Conservation (phyloP, 176 grass and related monocot species). For the Dactylis glomerata region DNA sequence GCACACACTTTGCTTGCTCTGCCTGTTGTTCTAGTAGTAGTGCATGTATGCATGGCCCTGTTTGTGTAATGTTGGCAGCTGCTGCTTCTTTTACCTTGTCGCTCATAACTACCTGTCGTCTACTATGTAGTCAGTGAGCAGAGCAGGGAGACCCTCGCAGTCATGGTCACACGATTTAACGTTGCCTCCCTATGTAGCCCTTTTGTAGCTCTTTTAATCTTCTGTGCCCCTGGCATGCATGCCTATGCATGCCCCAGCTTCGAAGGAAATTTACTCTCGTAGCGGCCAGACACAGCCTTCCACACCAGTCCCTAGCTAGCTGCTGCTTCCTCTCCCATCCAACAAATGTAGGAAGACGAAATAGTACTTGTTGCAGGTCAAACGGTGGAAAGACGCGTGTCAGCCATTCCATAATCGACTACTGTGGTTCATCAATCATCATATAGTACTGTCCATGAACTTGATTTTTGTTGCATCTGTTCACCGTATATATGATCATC, state of each 20-base stretch:
- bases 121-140: neutral
- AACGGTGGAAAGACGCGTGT: neutral
- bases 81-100: neutral
- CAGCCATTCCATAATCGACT: neutral
- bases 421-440: neutral
- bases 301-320: slow-evolving; percentile 14
- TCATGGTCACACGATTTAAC: slow-evolving; percentile 49
- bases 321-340: neutral
- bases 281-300: slow-evolving; percentile 30
- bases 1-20: neutral
- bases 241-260: slow-evolving; percentile 3
- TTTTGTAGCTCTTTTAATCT: slow-evolving; percentile 50
- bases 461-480: neutral
- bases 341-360: neutral
- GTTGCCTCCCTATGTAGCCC: slow-evolving; percentile 23
- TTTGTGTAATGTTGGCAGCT: neutral
- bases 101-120: slow-evolving; percentile 8
- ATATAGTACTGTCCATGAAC: neutral
- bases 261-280: slow-evolving; percentile 22
- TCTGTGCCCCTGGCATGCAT: neutral
- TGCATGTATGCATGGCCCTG: neutral
- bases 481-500: neutral
- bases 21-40: neutral
- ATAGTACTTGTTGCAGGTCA: neutral
- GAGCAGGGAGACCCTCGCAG: slow-evolving; percentile 10